Conservation (phyloP, 768 basidiomycete genomes). For the Termitomyces sp. region DNA sequence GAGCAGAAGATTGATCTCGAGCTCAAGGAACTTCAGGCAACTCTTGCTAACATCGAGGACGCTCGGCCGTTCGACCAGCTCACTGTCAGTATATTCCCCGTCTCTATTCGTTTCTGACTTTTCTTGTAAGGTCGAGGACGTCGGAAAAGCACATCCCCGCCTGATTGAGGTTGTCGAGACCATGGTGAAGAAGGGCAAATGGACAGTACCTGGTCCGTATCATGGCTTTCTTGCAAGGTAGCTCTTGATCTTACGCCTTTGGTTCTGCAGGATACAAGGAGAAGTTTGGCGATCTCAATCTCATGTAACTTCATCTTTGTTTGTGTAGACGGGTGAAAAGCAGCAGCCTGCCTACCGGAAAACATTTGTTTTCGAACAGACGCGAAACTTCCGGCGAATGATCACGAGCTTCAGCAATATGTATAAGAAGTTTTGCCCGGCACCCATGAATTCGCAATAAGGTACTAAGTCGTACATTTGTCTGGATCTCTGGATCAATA, state of each 20-base stretch:
- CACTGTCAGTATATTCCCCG: slow-evolving; percentile 49
- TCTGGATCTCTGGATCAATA: slow-evolving; percentile 21
- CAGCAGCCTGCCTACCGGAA: not conserved
- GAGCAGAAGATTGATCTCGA: slow-evolving; percentile 88
- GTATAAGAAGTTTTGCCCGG: not conserved
- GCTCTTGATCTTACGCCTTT: slow-evolving; percentile 1
- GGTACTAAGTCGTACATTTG: not conserved
- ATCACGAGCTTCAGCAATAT: not conserved
- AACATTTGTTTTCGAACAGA: not conserved
- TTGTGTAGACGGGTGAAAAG: slow-evolving; percentile 9
- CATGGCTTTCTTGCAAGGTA: not conserved
- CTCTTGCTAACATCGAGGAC: slow-evolving; percentile 95
- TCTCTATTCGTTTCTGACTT: slow-evolving; percentile 1
- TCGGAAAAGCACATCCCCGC: slow-evolving; percentile 90
- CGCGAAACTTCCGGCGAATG: not conserved
- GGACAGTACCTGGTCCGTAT: slow-evolving; percentile 86
- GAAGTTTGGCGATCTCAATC: slow-evolving; percentile 93
- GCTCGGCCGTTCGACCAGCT: slow-evolving; percentile 97
- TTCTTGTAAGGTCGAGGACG: slow-evolving; percentile 69
- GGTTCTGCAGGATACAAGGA: slow-evolving; percentile 73
- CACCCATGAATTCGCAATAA: not conserved
- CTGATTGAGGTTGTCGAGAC: slow-evolving; percentile 87
- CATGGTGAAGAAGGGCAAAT: slow-evolving; percentile 98
- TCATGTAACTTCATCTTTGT: slow-evolving; percentile 58
- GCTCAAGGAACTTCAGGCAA: slow-evolving; percentile 86